Percentiles rank a stretch among this genome's conserved stretches.
phyloP scores from a whole-genome alignment of 1,284 basidiomycete species.

The Phellinidium pouzarii region DNA sequence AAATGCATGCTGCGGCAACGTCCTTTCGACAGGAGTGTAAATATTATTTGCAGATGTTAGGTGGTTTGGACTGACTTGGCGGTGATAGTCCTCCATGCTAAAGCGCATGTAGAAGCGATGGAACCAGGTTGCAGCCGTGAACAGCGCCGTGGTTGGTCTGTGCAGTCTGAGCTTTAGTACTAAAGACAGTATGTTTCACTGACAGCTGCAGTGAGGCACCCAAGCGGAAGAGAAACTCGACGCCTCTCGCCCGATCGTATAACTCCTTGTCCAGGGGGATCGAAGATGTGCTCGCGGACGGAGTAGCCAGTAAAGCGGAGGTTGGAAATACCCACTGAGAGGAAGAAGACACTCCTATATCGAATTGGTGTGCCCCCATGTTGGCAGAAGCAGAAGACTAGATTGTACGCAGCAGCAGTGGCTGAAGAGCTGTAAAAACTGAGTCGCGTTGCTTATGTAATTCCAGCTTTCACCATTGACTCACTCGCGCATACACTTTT shows the following conservation, averaged over 20 bases:
- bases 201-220: constrained; percentile 69
- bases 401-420: not conserved
- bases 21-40: constrained; percentile 43
- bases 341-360: constrained; percentile 18
- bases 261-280: constrained; percentile 57
- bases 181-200: constrained; percentile 29
- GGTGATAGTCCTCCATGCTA: constrained; percentile 78
- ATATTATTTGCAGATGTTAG: constrained; percentile 8
- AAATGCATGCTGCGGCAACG: constrained; percentile 84
- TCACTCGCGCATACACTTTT: not conserved
- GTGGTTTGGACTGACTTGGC: constrained; percentile 45
- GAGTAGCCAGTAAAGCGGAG: constrained; percentile 49
- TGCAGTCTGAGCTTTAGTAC: constrained; percentile 20
- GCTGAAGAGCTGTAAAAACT: not conserved
- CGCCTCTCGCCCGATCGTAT: constrained; percentile 68
- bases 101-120: constrained; percentile 94
- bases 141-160: constrained; percentile 73
- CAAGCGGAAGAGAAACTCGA: constrained; percentile 75
- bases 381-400: not conserved
- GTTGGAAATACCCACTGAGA: constrained; percentile 70
- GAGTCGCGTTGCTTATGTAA: not conserved
- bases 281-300: constrained; percentile 41
- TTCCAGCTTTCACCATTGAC: not conserved
- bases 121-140: constrained; percentile 83
- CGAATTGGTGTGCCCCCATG: constrained; percentile 9